Evolutionary conservation across 2,329 filamentous ascomycete genomes (phyloP), one percentile per base, ranked within the genome.

Genomic region (Colletotrichum trifolii): DNA sequence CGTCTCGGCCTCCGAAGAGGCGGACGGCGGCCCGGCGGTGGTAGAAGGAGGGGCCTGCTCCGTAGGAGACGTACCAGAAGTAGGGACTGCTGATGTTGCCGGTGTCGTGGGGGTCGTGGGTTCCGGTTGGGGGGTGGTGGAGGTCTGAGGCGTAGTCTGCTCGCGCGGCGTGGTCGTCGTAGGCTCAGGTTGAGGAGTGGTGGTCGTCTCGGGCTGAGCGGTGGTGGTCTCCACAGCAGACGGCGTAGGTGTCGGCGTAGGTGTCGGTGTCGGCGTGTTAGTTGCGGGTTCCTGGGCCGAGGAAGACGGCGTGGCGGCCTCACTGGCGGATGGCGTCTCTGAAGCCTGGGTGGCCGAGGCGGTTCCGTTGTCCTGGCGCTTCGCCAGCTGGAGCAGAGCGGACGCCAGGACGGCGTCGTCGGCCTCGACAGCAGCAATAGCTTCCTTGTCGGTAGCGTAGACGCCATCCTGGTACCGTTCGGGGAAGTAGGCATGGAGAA

Each of bases 381-480:
- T 88, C 42, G 87, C 90, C 61, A 93, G 78, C 62, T 87, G 85
- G 60, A 90, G 82, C 68, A 92, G 80, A 63, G 86, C 85, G 9
- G 83, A 86, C 15, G 89, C 89, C 42, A 91, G 80, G 42, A 84
- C 81, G 25, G 87, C 84, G 72, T 92, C 84, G 68, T 85, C 83
- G 47, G 81, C 79, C 76, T 88, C 85, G 35, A 91, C 82, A 39
- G 84, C 86, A 74, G 91, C 86, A 59, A 91, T 81, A 34, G 89
- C 89, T 10, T 83, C 81, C 69, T 82, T 83, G 71, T 91, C 89
- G 68, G 87, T 86, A 68, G 86, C 83, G 74, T 89, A 91, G 60
- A 92, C 83, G 64, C 90, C 90, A 72, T 91, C 85, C 73, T 88
- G 85, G 77, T 89, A 92, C 72, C 87, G 86, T 52, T 84, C 82